Conservation (phyloP, 768 basidiomycete species). For the Termitomyces sp. region DNA sequence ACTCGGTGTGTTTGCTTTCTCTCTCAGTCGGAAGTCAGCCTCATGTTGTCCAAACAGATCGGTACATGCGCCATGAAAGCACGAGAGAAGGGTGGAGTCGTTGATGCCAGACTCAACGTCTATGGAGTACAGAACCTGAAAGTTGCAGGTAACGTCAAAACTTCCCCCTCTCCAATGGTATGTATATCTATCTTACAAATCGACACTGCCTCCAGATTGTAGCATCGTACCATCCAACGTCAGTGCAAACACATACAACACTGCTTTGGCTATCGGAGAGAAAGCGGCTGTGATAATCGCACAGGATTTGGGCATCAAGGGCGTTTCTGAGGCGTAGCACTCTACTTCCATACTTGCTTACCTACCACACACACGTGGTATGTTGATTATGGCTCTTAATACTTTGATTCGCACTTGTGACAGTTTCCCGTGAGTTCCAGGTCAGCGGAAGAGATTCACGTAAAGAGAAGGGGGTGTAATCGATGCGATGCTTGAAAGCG, state of each 20-base stretch:
- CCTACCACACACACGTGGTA: neutral
- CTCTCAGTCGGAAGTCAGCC: neutral
- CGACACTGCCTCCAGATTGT: conserved; percentile 19
- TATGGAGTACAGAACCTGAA: conserved; percentile 54
- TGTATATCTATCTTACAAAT: neutral
- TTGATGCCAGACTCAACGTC: conserved; percentile 55
- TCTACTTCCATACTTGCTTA: neutral
- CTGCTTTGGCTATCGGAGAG: conserved; percentile 46
- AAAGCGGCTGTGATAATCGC: conserved; percentile 57
- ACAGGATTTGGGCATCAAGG: conserved; percentile 35
- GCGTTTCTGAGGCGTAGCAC: conserved; percentile 8
- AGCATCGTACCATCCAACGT: conserved; percentile 35
- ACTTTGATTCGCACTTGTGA: neutral
- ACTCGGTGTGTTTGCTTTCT: conserved; percentile 27
- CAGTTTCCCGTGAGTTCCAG: neutral
- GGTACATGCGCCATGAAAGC: conserved; percentile 69
- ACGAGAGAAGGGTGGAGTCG: conserved; percentile 49
- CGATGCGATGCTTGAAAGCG: neutral
- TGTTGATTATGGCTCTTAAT: neutral
- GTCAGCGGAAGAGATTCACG: neutral
- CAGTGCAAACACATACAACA: conserved; percentile 35
- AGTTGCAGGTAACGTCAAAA: conserved; percentile 38
- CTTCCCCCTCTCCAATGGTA: neutral
- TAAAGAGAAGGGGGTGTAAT: neutral
- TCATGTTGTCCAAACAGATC: conserved; percentile 27